These are phyloP conservation scores for Spergularia marina DNA, from an alignment of 148 eudicot species.

Conservation along the genomic window DNA sequence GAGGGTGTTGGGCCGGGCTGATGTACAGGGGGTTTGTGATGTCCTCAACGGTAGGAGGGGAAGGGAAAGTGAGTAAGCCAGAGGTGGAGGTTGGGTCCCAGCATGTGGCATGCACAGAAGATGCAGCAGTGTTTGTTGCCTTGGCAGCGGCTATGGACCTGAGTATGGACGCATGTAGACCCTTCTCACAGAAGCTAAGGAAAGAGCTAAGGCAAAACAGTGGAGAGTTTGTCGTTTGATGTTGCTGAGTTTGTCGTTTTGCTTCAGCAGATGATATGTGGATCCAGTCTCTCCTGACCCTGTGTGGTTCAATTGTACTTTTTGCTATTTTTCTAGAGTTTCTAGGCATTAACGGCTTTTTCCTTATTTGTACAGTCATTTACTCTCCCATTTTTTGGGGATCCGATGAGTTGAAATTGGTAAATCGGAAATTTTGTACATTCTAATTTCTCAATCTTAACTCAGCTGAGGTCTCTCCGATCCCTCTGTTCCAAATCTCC, in stretches of 20 bases:
- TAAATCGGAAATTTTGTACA: neutral
- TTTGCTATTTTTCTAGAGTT: neutral
- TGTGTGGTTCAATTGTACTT: neutral
- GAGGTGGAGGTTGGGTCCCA: conserved; percentile 62
- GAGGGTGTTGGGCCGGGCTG: conserved; percentile 52
- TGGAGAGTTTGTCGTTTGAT: conserved; percentile 43
- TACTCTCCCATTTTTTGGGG: conserved; percentile 10
- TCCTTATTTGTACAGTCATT: conserved; percentile 28
- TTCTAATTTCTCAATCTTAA: too few species aligned
- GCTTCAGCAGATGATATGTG: neutral
- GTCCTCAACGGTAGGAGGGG: conserved; percentile 80
- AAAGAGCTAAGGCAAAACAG: conserved; percentile 47
- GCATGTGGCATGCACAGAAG: conserved; percentile 64
- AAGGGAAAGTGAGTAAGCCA: conserved; percentile 43
- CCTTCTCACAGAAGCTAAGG: conserved; percentile 47
- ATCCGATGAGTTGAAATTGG: neutral
- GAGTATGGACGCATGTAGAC: conserved; percentile 60
- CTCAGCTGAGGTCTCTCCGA: too few species aligned
- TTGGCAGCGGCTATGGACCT: conserved; percentile 61
- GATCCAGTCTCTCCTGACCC: neutral
- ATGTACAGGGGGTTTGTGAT: conserved; percentile 82
- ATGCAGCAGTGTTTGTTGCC: conserved; percentile 65
- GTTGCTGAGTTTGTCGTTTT: conserved; percentile 27
- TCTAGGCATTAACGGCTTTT: conserved; percentile 29
- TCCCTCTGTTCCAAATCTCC: too few species aligned